Percentiles rank a stretch among this genome's conserved stretches.
Conservation (phyloP, 73 alveolate genomes). For the Urostyla sp. region DNA sequence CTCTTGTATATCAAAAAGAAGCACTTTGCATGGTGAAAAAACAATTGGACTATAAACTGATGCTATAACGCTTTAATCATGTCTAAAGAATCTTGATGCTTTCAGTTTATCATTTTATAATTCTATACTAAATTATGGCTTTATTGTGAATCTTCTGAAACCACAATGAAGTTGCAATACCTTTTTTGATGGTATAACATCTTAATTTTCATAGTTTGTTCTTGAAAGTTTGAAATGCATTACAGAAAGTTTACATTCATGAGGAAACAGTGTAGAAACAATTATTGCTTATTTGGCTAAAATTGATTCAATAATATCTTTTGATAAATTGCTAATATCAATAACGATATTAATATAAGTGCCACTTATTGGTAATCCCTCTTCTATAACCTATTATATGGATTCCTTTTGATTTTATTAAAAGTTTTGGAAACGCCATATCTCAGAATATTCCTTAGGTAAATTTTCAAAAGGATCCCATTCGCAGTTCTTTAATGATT, state of each 20-base stretch:
- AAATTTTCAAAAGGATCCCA: conserved; percentile 99
- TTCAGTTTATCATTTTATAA: conserved; percentile 82
- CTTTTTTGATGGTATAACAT: conserved; percentile 80
- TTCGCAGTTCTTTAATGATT: conserved; percentile 94
- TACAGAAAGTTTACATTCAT: conserved; percentile 95
- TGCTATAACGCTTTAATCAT: conserved; percentile 81
- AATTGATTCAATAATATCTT: neutral
- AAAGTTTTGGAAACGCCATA: conserved; percentile 85
- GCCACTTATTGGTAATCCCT: conserved; percentile 86
- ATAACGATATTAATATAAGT: conserved; percentile 76
- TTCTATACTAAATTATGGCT: conserved; percentile 87
- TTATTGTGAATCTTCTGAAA: conserved; percentile 90
- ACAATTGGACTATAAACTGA: conserved; percentile 84
- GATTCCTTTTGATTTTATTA: conserved; percentile 72
- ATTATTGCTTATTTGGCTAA: conserved; percentile 61
- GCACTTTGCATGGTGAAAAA: conserved; percentile 87
- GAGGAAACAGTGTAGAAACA: conserved; percentile 92
- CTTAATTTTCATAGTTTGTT: conserved; percentile 78
- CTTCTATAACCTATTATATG: conserved; percentile 69
- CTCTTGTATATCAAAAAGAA: conserved; percentile 83
- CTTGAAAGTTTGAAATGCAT: conserved; percentile 91
- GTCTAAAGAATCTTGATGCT: conserved; percentile 83
- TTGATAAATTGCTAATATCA: conserved; percentile 4
- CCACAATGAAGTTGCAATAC: conserved; percentile 92
- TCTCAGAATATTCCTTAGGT: conserved; percentile 92